Evolutionary conservation across 2,329 filamentous ascomycete species (phyloP), one percentile per base, ranked within the genome.

Genomic region (Chalaropsis ovoidea): DNA sequence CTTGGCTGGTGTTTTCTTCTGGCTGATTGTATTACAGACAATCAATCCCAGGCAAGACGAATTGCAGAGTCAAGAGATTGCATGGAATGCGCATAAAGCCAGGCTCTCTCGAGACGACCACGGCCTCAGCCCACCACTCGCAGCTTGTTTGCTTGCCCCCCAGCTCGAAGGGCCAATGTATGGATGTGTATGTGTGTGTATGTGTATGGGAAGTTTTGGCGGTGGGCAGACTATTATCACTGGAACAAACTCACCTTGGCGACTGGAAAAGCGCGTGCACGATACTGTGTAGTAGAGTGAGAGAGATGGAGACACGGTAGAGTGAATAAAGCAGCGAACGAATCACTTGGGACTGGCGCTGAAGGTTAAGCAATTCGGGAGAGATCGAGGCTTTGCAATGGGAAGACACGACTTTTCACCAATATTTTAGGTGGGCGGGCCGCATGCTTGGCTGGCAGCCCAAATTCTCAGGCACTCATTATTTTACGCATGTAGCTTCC

Each of bases 381-480:
- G 31, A 31, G 31, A 49, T 49, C 47, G 47, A 49, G 47, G 47
- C 47, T 49, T 11, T 22, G 22, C 8, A 24, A 4, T 49, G 19
- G 52, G 27, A 35, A 35, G 24, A n/a, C 52, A 22, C 13, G 27
- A 56, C 8, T 56, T 56, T 56, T 56, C 52, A 35, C 22, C 1
- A 35, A 56, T 56, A 56, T 56, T 56, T 56, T 56, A 24, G 17
- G 52, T 56, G 52, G 52, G 52, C 52, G 22, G 52, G 27, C 22
- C 52, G 52, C 15, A 3, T 43, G 17, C 27, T 35, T 56, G 52
- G 15, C 17, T 56, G 24, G 52, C 24, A 17, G 52, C 52, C 52
- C 52, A 56, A 56, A 56, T 56, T 56, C 24, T 56, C 22, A 56
- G 52, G 52, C 52, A 56, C 27, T 35, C 15, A 43, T 6, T 43